Percentiles rank a stretch among this genome's conserved stretches.
Conservation (phyloP, 768 basidiomycete species). For the Suillus brevipes region DNA sequence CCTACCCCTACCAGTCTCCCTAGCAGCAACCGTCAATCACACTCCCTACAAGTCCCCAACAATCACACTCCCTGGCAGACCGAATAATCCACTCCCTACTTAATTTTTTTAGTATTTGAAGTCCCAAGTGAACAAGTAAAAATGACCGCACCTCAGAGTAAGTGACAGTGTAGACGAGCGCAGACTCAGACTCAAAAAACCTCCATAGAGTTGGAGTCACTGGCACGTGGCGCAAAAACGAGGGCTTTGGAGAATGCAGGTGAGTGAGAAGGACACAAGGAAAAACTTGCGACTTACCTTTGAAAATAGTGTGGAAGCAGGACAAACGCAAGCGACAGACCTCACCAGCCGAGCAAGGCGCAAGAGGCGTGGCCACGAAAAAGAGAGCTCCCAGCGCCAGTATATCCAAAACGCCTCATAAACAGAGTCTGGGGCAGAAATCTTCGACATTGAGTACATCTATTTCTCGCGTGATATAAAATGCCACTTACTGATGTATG, state of each 20-base stretch:
- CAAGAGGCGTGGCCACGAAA: neutral
- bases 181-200: neutral
- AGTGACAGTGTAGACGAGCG: neutral
- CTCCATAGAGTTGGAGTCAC: neutral
- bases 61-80: neutral
- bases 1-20: too few relatives aligned
- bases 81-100: neutral
- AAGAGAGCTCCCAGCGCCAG: neutral
- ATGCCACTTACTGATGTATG: neutral
- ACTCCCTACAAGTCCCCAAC: neutral
- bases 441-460: neutral
- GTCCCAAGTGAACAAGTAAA: neutral
- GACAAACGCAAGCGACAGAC: neutral
- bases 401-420: neutral
- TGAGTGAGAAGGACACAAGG: neutral
- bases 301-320: conserved; percentile 1
- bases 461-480: neutral
- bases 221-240: neutral
- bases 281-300: neutral
- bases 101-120: neutral
- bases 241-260: neutral
- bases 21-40: too few relatives aligned
- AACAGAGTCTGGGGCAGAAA: neutral
- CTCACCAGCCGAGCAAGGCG: neutral
- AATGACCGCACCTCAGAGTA: neutral